Base-by-base conservation (phyloP, 768 basidiomycete species). In the Exsudoporus frostii region DNA sequence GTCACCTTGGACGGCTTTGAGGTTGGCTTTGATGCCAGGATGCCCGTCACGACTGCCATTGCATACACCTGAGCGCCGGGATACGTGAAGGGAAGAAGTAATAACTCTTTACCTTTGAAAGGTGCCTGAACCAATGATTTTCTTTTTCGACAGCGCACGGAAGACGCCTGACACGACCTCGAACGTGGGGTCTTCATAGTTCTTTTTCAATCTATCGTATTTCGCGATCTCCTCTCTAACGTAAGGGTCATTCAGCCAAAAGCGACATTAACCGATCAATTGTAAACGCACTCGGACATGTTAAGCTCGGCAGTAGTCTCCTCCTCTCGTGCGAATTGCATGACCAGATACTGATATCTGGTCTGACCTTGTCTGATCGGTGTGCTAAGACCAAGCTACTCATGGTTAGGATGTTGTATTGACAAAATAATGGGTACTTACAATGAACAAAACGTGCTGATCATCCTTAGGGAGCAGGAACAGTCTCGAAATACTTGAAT, bases 331-430 rank as follows among this genome's bases (percentile, higher is more conserved):
- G 85, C 88, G 71, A 97, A 98, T 63, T 97, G 95, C 88, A 98
- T 95, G 51, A 99, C 96, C 20, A 99, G 76, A 68, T 97, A 99
- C 51, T 96, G 96, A 71, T 99, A 98, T 40, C 92, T 80, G 1
- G 97, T 99, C 67, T 98, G 97, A 45, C 97, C 97, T 78, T 98
- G 97, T 42, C 96, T 83, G 55, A 99, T 97, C 2, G 97, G 96
- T 24, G 85, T 90, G 66, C 85, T 92, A 42, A 99, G 78, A 48
- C 92, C 90, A 60, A 99, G 80, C 92, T 95, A 61, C 34, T 36
- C 29, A n/a, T 53, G 52, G 44, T 58, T 58, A 51, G 36, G 34
- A 53, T 39, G 41, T 24, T 30, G 32, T 24, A 7, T 25, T 15
- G 13, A 40, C 45, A 52, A 43, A 50, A 30, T n/a, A 14, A 50